Conservation (phyloP, 169 alveolate genomes). For the Plasmodium berghei region DNA sequence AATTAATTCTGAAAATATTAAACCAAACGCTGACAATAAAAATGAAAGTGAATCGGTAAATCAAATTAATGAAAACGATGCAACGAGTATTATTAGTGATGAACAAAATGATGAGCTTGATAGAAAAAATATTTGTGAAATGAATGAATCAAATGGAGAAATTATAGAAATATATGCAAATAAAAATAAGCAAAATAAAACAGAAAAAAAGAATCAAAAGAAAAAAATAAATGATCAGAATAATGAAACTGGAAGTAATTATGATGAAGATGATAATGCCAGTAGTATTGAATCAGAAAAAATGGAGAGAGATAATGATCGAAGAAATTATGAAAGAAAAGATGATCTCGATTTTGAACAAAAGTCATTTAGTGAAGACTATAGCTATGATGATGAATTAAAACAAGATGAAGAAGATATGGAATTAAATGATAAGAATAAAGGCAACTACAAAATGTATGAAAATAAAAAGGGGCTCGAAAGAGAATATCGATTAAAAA, state of each 20-base stretch:
- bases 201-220: conserved; percentile 42
- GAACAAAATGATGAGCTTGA: too few relatives aligned
- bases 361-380: too few relatives aligned
- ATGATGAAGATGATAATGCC: too few relatives aligned
- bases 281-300: too few relatives aligned
- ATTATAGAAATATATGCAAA: not conserved
- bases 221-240: conserved; percentile 25
- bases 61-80: not conserved
- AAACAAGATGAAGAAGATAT: not conserved
- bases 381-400: too few relatives aligned
- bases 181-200: conserved; percentile 17
- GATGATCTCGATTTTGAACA: too few relatives aligned
- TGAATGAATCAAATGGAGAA: not conserved
- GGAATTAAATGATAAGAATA: conserved; percentile 33
- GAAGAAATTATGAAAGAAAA: too few relatives aligned
- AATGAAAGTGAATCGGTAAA: not conserved
- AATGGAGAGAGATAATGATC: too few relatives aligned
- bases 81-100: too few relatives aligned
- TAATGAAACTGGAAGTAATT: not conserved
- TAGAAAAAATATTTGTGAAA: too few relatives aligned
- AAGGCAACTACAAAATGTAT: conserved; percentile 35
- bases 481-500: conserved; percentile 6
- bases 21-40: too few relatives aligned
- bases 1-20: not conserved
- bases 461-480: conserved; percentile 38